phyloP scores from a whole-genome alignment of 1,284 basidiomycete genomes.

The Neolentinus lepideus region DNA sequence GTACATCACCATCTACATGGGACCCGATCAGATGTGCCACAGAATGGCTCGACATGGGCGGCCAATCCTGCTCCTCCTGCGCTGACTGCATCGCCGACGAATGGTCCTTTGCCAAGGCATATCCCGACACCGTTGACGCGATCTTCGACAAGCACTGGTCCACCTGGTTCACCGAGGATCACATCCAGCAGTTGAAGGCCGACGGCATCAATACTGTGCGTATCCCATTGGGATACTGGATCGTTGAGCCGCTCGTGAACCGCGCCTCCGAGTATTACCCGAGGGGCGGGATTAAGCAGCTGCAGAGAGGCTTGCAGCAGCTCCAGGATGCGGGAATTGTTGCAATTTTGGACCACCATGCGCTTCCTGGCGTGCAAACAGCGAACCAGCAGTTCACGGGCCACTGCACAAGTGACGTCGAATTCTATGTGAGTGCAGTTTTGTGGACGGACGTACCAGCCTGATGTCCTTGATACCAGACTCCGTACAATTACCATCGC shows the following conservation, averaged over 20 bases:
- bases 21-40: no score
- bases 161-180: slow-evolving; percentile 63
- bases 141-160: slow-evolving; percentile 64
- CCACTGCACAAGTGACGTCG: slow-evolving; percentile 55
- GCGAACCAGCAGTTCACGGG: slow-evolving; percentile 60
- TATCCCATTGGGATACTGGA: slow-evolving; percentile 80
- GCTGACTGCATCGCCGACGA: slow-evolving; percentile 50
- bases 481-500: slow-evolving; percentile 61
- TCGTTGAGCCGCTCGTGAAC: slow-evolving; percentile 65
- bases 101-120: slow-evolving; percentile 56
- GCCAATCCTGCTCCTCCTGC: slow-evolving; percentile 45
- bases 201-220: slow-evolving; percentile 69
- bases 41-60: slow-evolving; percentile 66
- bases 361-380: slow-evolving; percentile 63
- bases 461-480: slow-evolving; percentile 29
- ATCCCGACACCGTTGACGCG: slow-evolving; percentile 49
- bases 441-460: neutral
- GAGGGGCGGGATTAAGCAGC: slow-evolving; percentile 55
- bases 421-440: slow-evolving; percentile 59
- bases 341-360: slow-evolving; percentile 71
- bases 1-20: no score
- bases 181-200: slow-evolving; percentile 45
- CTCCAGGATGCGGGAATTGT: slow-evolving; percentile 55
- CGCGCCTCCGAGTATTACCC: slow-evolving; percentile 56
- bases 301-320: slow-evolving; percentile 57